These are phyloP conservation scores for Lipomyces sp. DNA, from an alignment of 805 yeast genomes.

Conservation along the genomic window DNA sequence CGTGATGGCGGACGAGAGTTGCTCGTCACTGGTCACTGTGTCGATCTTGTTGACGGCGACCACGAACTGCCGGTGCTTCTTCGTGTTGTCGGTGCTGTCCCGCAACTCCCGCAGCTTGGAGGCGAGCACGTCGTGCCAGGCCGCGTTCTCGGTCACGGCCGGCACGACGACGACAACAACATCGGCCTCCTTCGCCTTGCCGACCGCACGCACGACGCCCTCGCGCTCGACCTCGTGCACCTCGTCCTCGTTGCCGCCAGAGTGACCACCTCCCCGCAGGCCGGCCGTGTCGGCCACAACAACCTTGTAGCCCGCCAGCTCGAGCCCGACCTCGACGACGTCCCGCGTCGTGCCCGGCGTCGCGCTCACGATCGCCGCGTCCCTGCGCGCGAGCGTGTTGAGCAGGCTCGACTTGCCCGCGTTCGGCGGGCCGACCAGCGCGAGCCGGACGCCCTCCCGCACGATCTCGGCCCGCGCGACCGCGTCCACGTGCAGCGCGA, in stretches of 20 bases:
- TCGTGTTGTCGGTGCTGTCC: background rate
- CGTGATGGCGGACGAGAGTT: background rate
- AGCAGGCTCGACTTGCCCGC: constrained; percentile 92
- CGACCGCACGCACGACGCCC: constrained; percentile 77
- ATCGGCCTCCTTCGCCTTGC: constrained; percentile 59
- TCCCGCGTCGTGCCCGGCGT: constrained; percentile 95
- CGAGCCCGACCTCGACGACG: constrained; percentile 72
- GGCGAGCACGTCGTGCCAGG: constrained; percentile 13
- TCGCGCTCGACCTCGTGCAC: constrained; percentile 56
- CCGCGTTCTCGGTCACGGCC: constrained; percentile 15
- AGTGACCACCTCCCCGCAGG: constrained; percentile 59
- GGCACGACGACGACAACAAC: constrained; percentile 66
- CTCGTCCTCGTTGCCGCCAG: no score
- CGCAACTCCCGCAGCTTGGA: constrained; percentile 13
- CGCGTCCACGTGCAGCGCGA: constrained; percentile 44
- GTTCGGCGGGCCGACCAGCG: constrained; percentile 86
- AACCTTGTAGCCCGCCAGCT: constrained; percentile 79
- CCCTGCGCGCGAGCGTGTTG: constrained; percentile 70
- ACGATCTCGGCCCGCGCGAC: constrained; percentile 61
- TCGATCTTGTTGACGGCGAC: constrained; percentile 39
- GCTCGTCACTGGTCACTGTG: constrained; percentile 7
- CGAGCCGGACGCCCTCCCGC: constrained; percentile 66
- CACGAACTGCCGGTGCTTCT: constrained; percentile 32
- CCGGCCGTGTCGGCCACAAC: constrained; percentile 94
- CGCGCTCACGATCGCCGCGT: constrained; percentile 85